Evolutionary conservation across 495 filamentous ascomycete genomes (phyloP).

Genomic region (Aspergillus nanangensis): DNA sequence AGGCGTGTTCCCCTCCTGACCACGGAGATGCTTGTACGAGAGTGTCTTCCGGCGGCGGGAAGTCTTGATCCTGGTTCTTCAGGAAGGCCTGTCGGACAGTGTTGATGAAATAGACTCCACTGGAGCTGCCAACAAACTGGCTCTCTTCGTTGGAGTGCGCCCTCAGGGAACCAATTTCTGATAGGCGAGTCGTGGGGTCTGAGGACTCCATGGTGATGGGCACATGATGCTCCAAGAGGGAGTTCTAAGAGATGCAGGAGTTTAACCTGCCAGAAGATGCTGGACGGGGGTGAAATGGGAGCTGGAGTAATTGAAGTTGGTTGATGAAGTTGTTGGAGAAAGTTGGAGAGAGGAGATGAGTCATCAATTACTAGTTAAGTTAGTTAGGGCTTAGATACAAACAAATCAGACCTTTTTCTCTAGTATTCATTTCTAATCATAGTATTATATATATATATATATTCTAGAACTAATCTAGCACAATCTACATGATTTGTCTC

Average conservation of each 20-base stretch:
- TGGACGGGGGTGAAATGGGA: not conserved
- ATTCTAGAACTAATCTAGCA: too few species aligned
- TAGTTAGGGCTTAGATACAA: not conserved
- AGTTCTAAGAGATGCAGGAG: not conserved
- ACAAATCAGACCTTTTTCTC: too few species aligned
- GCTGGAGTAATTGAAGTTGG: slow-evolving; percentile 1
- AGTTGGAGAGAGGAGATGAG: too few species aligned
- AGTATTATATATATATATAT: too few species aligned
- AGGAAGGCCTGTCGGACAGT: slow-evolving; percentile 39
- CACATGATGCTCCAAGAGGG: slow-evolving; percentile 14
- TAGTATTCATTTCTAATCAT: too few species aligned
- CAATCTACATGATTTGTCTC: too few species aligned
- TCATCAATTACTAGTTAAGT: too few species aligned
- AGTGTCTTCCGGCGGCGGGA: slow-evolving; percentile 36
- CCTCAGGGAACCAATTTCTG: slow-evolving; percentile 36
- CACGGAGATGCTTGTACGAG: slow-evolving; percentile 19
- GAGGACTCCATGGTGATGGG: slow-evolving; percentile 26
- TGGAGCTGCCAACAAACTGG: slow-evolving; percentile 39
- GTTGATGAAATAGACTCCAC: slow-evolving; percentile 41
- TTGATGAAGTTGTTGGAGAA: too few species aligned
- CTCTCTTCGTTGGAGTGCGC: slow-evolving; percentile 40
- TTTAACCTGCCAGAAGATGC: not conserved
- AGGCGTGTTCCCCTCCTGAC: slow-evolving; percentile 7
- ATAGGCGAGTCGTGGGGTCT: slow-evolving; percentile 21
- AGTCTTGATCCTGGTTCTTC: slow-evolving; percentile 20